Evolutionary conservation across 2,329 filamentous ascomycete species (phyloP), one percentile per base, ranked within the genome.

Genomic region (Keithomyces neogunnii): DNA sequence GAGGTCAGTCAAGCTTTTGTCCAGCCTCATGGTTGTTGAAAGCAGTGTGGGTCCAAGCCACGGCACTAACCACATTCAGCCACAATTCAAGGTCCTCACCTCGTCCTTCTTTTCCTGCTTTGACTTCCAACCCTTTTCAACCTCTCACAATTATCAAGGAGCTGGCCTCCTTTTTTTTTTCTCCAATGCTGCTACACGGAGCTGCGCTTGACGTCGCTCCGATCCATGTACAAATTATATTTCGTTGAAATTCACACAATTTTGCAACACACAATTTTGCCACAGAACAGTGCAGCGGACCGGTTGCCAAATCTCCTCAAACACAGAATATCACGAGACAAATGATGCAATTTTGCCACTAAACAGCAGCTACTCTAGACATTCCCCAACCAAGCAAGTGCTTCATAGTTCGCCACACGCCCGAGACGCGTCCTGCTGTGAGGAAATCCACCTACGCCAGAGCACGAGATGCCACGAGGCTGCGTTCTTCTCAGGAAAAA

Each of bases 391-490:
- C 30, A 51, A 47, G 44, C 49, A 47, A 51, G 49, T 36, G 44
- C 44, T 47, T 47, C 38, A 6, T 36, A 2, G 5, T 30, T 6
- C 30, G 19, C 19, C 19, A 19, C 19, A 19, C 19, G 1, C 19
- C 19, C 19, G 19, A 19, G 19, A 19, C 19, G 19, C 19, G 26
- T 26, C 38, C 51, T 53, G 51, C 51, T 29, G 26, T 53, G 51
- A 53, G 35, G 51, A 53, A 10, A 47, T 4, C 43, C 44, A 43
- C 44, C 50, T 40, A 49, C 51, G 48, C 28, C 44, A 44, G 40
- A 44, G 40, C 40, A 44, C 33, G 40, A 28, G 40, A 44, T 44
- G 40, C 28, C 40, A 13, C 40, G 28, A 39, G 28, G 40, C 40
- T 2, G 40, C n/a, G 40, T 44, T 31, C 30, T 1, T 11, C 9